Evolutionary conservation across 2,329 filamentous ascomycete genomes (phyloP).

Genomic region (Pestalotiopsis sp.): DNA sequence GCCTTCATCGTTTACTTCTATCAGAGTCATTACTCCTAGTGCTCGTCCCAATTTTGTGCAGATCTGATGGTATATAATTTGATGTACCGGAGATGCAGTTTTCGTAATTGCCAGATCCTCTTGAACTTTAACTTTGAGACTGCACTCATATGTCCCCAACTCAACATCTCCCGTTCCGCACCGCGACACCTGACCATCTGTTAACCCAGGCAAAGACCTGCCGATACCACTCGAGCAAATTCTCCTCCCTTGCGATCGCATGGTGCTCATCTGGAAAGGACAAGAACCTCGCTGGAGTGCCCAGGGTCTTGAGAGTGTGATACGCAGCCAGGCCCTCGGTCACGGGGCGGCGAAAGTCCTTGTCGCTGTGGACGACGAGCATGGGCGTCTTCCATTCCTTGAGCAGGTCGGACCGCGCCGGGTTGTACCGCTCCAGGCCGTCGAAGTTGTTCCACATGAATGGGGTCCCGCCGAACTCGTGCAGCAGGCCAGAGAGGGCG

Average conservation of each 20-base stretch:
- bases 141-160: not conserved
- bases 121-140: not conserved
- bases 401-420: slow-evolving; percentile 43
- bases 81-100: no score
- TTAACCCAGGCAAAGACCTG: slow-evolving; percentile 24
- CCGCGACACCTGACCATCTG: slow-evolving; percentile 16
- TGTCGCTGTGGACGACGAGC: slow-evolving; percentile 69
- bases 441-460: slow-evolving; percentile 44
- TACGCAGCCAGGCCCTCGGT: slow-evolving; percentile 35
- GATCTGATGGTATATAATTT: no score
- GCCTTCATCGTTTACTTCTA: no score
- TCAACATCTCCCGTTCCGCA: not conserved
- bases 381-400: slow-evolving; percentile 65
- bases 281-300: slow-evolving; percentile 21
- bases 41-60: no score
- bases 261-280: slow-evolving; percentile 22
- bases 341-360: slow-evolving; percentile 59
- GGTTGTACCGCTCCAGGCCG: slow-evolving; percentile 52
- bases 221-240: slow-evolving; percentile 21
- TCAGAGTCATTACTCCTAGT: no score
- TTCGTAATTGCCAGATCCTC: no score
- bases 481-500: not conserved
- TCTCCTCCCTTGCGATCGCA: slow-evolving; percentile 14
- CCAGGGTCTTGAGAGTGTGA: slow-evolving; percentile 18
- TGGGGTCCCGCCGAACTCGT: slow-evolving; percentile 38